Base-by-base conservation (phyloP, 768 basidiomycete species). In the Pleurotus sapidus region DNA sequence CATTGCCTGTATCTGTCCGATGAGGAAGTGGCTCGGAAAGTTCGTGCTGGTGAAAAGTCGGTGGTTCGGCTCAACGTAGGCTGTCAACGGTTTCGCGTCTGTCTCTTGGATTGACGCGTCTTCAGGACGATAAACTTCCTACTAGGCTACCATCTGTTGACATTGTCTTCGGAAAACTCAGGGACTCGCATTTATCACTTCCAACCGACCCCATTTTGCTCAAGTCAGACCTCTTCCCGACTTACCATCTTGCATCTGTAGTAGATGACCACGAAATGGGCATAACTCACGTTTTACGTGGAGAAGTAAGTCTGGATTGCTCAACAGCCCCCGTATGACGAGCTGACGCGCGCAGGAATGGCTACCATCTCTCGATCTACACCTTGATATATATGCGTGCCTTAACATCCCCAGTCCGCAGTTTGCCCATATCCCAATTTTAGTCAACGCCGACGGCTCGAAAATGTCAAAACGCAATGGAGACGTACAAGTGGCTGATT, bases 231-330 rank as follows among this genome's bases (percentile, higher is more conserved):
- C 75, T 84, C 1, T 96, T 90, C 68, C 97, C 97, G 4, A 98
- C 96, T 0, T 99, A 99, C 67, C 97, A 98, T 61, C 81, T 99
- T 4, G 96, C 97, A 0, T 95, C 88, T 18, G 93, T 98, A 0
- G 93, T 96, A 0, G 97, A 99, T 63, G 97, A 99, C 71, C 86
- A 94, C 64, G 85, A 88, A 64, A 99, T 99, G 97, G 88, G 87
- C 0, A 93, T 99, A 20, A 93, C 94, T 0, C 97, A 98, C 71
- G 95, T 98, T 4, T 73, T 98, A 1, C 84, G 97, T 24, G 97
- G 97, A 49, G 95, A 98, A 82, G 95, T 88, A 57, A 25, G 77
- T 61, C 17, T 2, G 30, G 6, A 23, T 9, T 25, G 45, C n/a
- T 23, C 9, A 4, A 17, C 14, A 40, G 8, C 5, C 34, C 4